Percentiles rank a stretch among this genome's conserved stretches.
Evolutionary conservation across 176 grass and related monocot species (phyloP).

Genomic region (Secale cereale): DNA sequence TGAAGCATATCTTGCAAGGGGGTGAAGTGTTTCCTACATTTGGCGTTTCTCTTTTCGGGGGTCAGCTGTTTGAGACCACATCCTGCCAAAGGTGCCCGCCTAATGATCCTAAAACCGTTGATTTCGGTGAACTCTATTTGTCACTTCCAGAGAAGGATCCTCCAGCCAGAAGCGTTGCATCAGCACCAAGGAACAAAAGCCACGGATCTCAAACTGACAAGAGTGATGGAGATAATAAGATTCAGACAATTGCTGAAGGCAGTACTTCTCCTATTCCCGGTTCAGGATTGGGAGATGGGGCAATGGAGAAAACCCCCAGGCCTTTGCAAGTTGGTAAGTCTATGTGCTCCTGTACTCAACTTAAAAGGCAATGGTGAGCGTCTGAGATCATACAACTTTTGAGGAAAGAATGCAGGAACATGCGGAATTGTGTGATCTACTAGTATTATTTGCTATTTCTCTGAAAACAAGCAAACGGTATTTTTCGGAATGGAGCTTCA

Average conservation of each 20-base stretch:
- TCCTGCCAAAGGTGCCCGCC: conserved; percentile 42
- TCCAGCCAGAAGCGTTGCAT: conserved; percentile 14
- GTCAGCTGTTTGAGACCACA: conserved; percentile 28
- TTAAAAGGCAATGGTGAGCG: conserved; percentile 10
- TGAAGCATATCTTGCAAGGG: not conserved
- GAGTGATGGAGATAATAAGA: not conserved
- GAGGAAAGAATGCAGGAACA: conserved; percentile 5
- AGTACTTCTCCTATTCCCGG: not conserved
- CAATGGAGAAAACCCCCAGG: conserved; percentile 2
- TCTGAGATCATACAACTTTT: conserved; percentile 1
- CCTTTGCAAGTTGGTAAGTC: conserved; percentile 40
- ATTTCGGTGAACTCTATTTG: conserved; percentile 54
- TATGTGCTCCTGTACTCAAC: conserved; percentile 15
- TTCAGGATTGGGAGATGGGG: conserved; percentile 23
- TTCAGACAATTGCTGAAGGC: conserved; percentile 13
- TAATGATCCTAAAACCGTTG: conserved; percentile 20
- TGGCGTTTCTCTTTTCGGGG: conserved; percentile 45
- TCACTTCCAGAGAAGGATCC: conserved; percentile 49
- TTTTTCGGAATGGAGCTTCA: not conserved
- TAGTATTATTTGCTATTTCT: not conserved
- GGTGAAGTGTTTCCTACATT: conserved; percentile 19
- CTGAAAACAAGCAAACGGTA: conserved; percentile 5
- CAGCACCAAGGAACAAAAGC: conserved; percentile 23
- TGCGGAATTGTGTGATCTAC: not conserved
- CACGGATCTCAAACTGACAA: conserved; percentile 4